Base-by-base conservation (phyloP, 352 stramenopile genomes). In the Globisporangium okanoganense region DNA sequence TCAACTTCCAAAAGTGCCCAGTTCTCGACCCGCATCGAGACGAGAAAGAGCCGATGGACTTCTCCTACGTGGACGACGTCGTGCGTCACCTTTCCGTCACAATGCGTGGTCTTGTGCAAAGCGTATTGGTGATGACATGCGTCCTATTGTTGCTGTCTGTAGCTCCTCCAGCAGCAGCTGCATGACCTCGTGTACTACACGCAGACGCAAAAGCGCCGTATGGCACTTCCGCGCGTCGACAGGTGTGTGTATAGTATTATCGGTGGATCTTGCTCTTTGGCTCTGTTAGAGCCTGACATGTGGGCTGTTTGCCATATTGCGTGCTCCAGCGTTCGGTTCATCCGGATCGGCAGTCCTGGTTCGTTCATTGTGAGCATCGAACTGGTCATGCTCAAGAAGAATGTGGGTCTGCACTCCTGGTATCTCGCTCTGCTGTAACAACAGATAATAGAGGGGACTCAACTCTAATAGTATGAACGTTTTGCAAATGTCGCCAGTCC, bases 121-220 rank as follows among this genome's bases (percentile, higher is more conserved):
- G 29, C 8, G 6, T 8, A 22, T 14, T 27, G 7, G 5, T 38
- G 9, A 27, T 18, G 49, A 45, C 25, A 4, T 25, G 2, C 36
- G 24, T 18, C 8, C 16, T 24, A 8, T n/a, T 47, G 24, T 31
- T 33, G 20, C 41, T 38, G 2, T 44, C 6, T 44, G 3, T 44
- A 88, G 79, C 53, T 51, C 7, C 64, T 75, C 22, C 78, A 88
- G 56, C 76, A 88, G 64, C 78, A 92, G 55, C 57, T 92, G 20
- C 76, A 87, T 31, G 82, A 90, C 59, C 61, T 92, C 52, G 40
- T 87, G 43, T 57, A 80, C 56, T 75, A 74, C 51, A 69, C 75
- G 25, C 64, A 85, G 56, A 67, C 71, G 33, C 76, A 87, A 53
- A 75, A 72, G 35, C 73, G 86, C 36, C 58, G 63, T 44, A 67